Percentiles rank a stretch among this genome's conserved stretches.
These are phyloP conservation scores for Corynespora cassiicola DNA, from an alignment of 2,329 filamentous ascomycete genomes.

Conservation along the genomic window DNA sequence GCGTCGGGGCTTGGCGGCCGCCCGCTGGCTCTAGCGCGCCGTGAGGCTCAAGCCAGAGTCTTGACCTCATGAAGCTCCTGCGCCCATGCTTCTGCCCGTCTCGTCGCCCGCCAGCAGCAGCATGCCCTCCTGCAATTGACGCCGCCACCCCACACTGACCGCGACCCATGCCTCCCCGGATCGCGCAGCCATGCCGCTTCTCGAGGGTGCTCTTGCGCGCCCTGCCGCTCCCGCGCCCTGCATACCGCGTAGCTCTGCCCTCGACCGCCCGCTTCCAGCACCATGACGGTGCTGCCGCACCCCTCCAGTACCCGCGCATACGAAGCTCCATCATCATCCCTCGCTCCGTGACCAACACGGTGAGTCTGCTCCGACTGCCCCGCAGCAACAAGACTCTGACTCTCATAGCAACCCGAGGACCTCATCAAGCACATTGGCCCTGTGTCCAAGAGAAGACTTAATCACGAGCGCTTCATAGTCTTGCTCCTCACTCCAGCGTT, in stretches of 20 bases:
- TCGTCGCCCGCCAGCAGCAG: background rate
- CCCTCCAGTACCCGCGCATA: too few species aligned
- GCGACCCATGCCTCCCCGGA: conserved; percentile 37
- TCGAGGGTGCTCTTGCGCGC: conserved; percentile 17
- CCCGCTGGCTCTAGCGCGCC: too few species aligned
- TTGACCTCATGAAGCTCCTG: too few species aligned
- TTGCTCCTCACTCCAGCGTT: conserved; percentile 43
- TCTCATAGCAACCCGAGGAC: conserved; percentile 22
- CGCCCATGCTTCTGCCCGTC: conserved; percentile 7
- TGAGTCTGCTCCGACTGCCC: conserved; percentile 13
- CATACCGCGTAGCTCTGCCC: conserved; percentile 9
- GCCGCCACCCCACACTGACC: too few species aligned
- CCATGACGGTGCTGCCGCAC: too few species aligned
- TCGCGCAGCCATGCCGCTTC: conserved; percentile 34
- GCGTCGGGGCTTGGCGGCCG: too few species aligned
- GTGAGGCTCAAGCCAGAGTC: too few species aligned
- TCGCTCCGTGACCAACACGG: conserved; percentile 24
- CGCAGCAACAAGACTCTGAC: conserved; percentile 8
- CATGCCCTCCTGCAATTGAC: conserved; percentile 31
- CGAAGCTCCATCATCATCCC: conserved; percentile 37
- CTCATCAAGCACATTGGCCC: conserved; percentile 31
- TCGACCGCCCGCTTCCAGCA: conserved; percentile 12
- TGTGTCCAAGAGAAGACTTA: conserved; percentile 5
- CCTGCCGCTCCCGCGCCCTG: background rate
- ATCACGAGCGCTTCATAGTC: conserved; percentile 25